These are phyloP conservation scores for Paracoccidioides lutzii DNA, from an alignment of 2,329 filamentous ascomycete genomes.

Conservation along the genomic window DNA sequence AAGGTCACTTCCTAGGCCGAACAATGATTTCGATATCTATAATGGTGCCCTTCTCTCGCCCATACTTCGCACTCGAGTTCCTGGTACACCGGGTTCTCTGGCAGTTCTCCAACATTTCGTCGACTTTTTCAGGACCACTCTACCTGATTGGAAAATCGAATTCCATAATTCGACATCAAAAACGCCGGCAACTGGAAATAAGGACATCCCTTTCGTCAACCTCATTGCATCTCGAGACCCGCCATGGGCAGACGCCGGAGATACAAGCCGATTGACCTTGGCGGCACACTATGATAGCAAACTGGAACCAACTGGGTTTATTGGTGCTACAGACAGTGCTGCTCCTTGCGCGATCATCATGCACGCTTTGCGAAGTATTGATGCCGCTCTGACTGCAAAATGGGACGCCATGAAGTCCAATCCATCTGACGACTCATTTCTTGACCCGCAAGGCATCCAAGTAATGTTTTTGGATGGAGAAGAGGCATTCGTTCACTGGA, in stretches of 20 bases:
- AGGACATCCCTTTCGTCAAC: slow-evolving; percentile 70
- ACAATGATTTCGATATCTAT: slow-evolving; percentile 64
- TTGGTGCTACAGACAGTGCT: slow-evolving; percentile 87
- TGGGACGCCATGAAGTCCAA: slow-evolving; percentile 59
- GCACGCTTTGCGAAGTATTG: slow-evolving; percentile 69
- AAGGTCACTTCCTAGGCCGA: slow-evolving; percentile 56
- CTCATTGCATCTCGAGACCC: slow-evolving; percentile 79
- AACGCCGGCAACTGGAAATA: slow-evolving; percentile 61
- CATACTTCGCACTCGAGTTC: slow-evolving; percentile 76
- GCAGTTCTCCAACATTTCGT: slow-evolving; percentile 70
- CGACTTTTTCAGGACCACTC: slow-evolving; percentile 59
- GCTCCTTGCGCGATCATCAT: slow-evolving; percentile 89
- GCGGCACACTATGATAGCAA: slow-evolving; percentile 93
- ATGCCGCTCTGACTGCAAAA: slow-evolving; percentile 64
- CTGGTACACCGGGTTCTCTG: slow-evolving; percentile 64
- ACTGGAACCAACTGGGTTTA: slow-evolving; percentile 66
- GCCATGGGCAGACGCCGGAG: slow-evolving; percentile 60
- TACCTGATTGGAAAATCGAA: slow-evolving; percentile 67
- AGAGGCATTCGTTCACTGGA: slow-evolving; percentile 79
- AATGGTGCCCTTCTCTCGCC: slow-evolving; percentile 66
- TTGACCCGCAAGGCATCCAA: slow-evolving; percentile 74
- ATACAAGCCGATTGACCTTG: slow-evolving; percentile 69
- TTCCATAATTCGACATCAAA: slow-evolving; percentile 84
- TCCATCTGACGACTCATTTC: slow-evolving; percentile 25
- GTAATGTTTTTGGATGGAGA: slow-evolving; percentile 86